Evolutionary conservation across 1,139 yeast species (phyloP), one percentile per base, ranked within the genome.

Genomic region (Martiniozyma asiatica): DNA sequence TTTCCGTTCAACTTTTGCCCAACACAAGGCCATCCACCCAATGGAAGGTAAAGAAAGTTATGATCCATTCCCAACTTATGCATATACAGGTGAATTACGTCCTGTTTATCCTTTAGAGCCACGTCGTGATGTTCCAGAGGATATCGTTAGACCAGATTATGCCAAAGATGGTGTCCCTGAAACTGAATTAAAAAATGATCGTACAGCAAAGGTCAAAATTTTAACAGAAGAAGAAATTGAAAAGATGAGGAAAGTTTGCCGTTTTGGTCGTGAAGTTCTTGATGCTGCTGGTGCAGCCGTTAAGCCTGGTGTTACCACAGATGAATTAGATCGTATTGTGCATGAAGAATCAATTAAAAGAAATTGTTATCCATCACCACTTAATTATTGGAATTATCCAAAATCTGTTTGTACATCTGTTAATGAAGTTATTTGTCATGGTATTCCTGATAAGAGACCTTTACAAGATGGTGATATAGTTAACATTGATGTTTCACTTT

Each of bases 391-490:
- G 61, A 81, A 84, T 55, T 92, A 74, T 60, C 97, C 98, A 24
- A 87, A 85, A 54, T 76, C 93, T 20, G 69, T 84, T 27, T 92
- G 98, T 59, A 84, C 96, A 1, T 84, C 96, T 6, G 75, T 92
- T 25, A 87, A 92, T 55, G 98, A 89, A 59, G 76, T 85, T 36
- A 81, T 89, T 38, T 89, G 99, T 54, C 99, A 89, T 55, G 99
- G 99, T 42, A 81, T 89, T 36, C 98, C 98, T 16, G 98, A 92
- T 55, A 68, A 80, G 58, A 70, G 87, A 33, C 73, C 73, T 24
- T 64, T 92, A 39, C 60, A 82, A 52, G 97, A 89, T 46, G 98
- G 99, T 32, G 99, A 92, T 53, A 89, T 92, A 43, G 66, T 92
- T 41, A 92, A 92, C 53, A 61, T 92, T 42, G 99, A 92, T 53